Evolutionary conservation across 352 stramenopile genomes (phyloP).

Genomic region (Pythium scleroteichum): DNA sequence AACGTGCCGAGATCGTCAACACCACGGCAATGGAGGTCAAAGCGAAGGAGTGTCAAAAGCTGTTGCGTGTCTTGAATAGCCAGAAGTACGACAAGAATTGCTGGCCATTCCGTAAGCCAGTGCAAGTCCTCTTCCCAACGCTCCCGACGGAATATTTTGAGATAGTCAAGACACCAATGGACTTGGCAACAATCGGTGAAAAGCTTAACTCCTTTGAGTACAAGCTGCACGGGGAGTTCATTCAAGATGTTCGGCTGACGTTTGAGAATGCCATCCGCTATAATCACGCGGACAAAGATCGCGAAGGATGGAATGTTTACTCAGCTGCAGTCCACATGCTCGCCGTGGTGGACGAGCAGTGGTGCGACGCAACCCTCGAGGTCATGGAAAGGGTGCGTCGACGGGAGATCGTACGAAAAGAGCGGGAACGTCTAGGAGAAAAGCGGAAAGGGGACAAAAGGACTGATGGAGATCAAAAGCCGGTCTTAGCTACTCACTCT

Average conservation of each 20-base stretch:
- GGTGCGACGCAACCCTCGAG: constrained; percentile 79
- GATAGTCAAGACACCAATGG: constrained; percentile 82
- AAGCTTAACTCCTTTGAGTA: constrained; percentile 74
- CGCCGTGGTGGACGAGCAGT: constrained; percentile 68
- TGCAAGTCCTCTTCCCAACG: constrained; percentile 68
- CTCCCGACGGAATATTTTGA: constrained; percentile 80
- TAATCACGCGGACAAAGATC: constrained; percentile 79
- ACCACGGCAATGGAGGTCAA: constrained; percentile 72
- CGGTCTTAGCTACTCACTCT: neutral
- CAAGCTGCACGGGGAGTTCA: constrained; percentile 82
- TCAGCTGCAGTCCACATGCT: constrained; percentile 74
- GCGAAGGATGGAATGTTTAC: constrained; percentile 83
- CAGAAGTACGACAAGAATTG: constrained; percentile 88
- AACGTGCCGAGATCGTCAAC: constrained; percentile 54
- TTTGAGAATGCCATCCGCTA: constrained; percentile 87
- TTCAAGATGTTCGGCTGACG: constrained; percentile 72
- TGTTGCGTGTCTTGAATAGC: constrained; percentile 78
- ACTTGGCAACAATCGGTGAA: constrained; percentile 69
- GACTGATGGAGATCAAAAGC: constrained; percentile 30
- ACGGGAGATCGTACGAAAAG: constrained; percentile 70
- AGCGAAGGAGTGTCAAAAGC: constrained; percentile 77
- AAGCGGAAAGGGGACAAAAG: constrained; percentile 50
- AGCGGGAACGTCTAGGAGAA: constrained; percentile 61
- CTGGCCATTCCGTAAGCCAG: constrained; percentile 84
- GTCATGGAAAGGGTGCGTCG: constrained; percentile 71